Evolutionary conservation across 495 filamentous ascomycete genomes (phyloP).

Genomic region (Neurospora tetraspora): DNA sequence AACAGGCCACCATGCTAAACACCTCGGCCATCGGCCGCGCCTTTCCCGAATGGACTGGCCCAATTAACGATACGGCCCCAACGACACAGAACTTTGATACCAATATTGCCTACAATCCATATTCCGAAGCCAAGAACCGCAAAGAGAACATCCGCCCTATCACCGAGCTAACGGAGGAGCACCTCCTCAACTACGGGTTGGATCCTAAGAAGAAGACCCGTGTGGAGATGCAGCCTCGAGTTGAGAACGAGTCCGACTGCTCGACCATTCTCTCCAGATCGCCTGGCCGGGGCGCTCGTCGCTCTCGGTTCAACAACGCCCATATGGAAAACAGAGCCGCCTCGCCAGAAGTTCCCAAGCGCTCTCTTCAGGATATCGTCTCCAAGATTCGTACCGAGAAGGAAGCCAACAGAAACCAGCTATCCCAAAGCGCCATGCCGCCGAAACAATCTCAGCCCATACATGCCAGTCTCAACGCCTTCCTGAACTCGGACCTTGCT

Average conservation of each 20-base stretch:
- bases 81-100: conserved; percentile 16
- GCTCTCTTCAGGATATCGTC: conserved; percentile 22
- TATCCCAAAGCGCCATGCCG: conserved; percentile 9
- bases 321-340: conserved; percentile 1
- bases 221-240: conserved; percentile 35
- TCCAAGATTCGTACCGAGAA: conserved; percentile 23
- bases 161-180: conserved; percentile 11
- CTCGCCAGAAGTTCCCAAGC: conserved; percentile 15
- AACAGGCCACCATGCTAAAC: conserved; percentile 33
- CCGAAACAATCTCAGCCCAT: conserved; percentile 9
- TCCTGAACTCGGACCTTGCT: not conserved
- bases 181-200: conserved; percentile 17
- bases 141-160: conserved; percentile 33
- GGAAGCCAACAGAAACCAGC: conserved; percentile 6
- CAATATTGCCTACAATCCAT: conserved; percentile 6
- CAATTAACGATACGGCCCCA: conserved; percentile 9
- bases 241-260: conserved; percentile 34
- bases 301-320: conserved; percentile 16
- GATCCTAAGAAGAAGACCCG: conserved; percentile 22
- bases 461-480: not conserved
- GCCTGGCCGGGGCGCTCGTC: conserved; percentile 10
- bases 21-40: conserved; percentile 52
- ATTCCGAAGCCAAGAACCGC: conserved; percentile 7
- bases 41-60: conserved; percentile 49
- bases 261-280: conserved; percentile 28